A percentile compares a stretch with the other conserved stretches of the same genome.
Evolutionary conservation across 768 basidiomycete species (phyloP).

Genomic region (Pleurotus ostreatus): DNA sequence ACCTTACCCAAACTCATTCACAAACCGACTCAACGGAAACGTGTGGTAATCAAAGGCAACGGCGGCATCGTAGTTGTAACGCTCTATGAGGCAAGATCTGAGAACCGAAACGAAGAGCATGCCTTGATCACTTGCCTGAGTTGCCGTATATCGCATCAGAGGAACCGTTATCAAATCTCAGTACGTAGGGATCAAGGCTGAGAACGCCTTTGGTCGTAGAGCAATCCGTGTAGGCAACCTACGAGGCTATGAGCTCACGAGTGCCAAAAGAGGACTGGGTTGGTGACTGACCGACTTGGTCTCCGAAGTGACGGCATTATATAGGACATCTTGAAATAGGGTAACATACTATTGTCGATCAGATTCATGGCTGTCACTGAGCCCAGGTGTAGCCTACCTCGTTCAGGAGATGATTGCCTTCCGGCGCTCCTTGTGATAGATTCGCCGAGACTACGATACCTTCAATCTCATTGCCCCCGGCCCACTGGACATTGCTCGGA

Average conservation of each 20-base stretch:
- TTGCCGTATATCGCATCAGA: conserved; percentile 54
- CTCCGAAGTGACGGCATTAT: conserved; percentile 43
- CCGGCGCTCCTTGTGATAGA: conserved; percentile 25
- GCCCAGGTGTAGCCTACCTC: conserved; percentile 29
- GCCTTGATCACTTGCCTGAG: conserved; percentile 27
- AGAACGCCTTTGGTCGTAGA: conserved; percentile 55
- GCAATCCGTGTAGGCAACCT: conserved; percentile 59
- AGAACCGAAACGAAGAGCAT: background rate
- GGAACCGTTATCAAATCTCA: conserved; percentile 48
- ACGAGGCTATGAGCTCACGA: background rate
- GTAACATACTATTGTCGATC: conserved; percentile 34
- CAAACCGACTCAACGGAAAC: conserved; percentile 49
- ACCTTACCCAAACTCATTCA: conserved; percentile 55
- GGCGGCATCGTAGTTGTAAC: conserved; percentile 51
- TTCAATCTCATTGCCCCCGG: conserved; percentile 59
- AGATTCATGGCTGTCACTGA: background rate
- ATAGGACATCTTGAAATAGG: conserved; percentile 50
- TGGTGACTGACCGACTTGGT: conserved; percentile 46
- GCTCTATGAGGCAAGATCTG: conserved; percentile 28
- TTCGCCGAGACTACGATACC: conserved; percentile 41
- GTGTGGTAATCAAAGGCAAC: conserved; percentile 52
- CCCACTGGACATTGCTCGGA: conserved; percentile 57
- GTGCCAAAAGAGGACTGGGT: background rate
- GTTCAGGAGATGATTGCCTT: conserved; percentile 42
- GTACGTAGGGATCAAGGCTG: conserved; percentile 50